A percentile compares a stretch with the other conserved stretches of the same genome.
These are phyloP conservation scores for Sporodiniella umbellata DNA, from an alignment of 371 early-diverging fungal species.

Conservation along the genomic window DNA sequence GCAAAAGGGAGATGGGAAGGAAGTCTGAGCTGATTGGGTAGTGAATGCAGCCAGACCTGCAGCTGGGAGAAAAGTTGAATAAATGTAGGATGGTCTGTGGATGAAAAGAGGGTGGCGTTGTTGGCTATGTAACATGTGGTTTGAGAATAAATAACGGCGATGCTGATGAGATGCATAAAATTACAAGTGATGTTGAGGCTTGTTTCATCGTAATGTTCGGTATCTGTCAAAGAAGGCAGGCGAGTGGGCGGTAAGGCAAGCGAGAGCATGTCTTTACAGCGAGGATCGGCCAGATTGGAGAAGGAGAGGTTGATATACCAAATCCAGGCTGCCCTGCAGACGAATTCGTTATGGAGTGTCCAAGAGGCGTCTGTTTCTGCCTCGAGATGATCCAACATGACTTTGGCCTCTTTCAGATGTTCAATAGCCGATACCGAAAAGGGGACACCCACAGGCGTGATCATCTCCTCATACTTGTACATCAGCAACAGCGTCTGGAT, in stretches of 20 bases:
- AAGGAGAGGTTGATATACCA: slow-evolving; percentile 13
- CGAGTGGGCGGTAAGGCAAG: not conserved
- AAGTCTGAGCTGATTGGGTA: slow-evolving; percentile 3
- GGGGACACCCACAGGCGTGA: slow-evolving; percentile 15
- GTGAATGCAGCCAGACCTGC: slow-evolving; percentile 6
- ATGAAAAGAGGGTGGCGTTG: slow-evolving; percentile 1
- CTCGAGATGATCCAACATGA: slow-evolving; percentile 6
- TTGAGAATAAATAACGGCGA: slow-evolving; percentile 8
- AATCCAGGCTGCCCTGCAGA: slow-evolving; percentile 18
- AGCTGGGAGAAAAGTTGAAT: not conserved
- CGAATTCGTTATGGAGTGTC: slow-evolving; percentile 12
- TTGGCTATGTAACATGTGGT: slow-evolving; percentile 11
- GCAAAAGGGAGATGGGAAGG: not conserved
- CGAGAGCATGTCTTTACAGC: slow-evolving; percentile 5
- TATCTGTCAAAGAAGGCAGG: slow-evolving; percentile 14
- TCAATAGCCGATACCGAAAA: slow-evolving; percentile 6
- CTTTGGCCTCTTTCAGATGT: slow-evolving; percentile 8
- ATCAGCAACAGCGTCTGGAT: slow-evolving; percentile 15
- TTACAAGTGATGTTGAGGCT: slow-evolving; percentile 14
- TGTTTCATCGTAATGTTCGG: slow-evolving; percentile 17
- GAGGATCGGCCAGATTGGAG: slow-evolving; percentile 13
- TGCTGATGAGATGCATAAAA: slow-evolving; percentile 11
- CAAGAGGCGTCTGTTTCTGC: not conserved
- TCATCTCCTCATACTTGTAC: slow-evolving; percentile 19
- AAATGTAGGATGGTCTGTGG: slow-evolving; percentile 1